Conservation (phyloP, 2,329 filamentous ascomycete genomes). For the Pseudogymnoascus sp. region DNA sequence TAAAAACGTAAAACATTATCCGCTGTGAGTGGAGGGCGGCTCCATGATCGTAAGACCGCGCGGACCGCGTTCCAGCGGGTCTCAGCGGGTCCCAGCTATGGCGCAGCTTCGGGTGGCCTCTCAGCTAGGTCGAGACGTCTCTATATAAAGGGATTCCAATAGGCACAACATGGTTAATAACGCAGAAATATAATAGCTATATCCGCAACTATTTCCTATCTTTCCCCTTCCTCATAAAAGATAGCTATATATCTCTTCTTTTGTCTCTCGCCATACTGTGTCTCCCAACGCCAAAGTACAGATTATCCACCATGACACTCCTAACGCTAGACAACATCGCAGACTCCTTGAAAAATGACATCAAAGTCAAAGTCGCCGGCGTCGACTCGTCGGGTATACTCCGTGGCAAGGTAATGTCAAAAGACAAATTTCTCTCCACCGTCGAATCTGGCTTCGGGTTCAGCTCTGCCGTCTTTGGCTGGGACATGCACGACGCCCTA, state of each 20-base stretch:
- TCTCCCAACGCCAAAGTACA: neutral
- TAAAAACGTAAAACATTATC: neutral
- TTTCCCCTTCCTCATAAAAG: neutral
- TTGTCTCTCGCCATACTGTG: neutral
- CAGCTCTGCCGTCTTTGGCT: conserved; percentile 89
- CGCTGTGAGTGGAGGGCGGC: neutral
- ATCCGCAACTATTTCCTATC: neutral
- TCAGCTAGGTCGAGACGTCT: neutral
- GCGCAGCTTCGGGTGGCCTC: neutral
- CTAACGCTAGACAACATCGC: conserved; percentile 22
- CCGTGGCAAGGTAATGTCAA: conserved; percentile 83
- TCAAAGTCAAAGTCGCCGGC: conserved; percentile 77
- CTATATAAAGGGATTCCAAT: neutral
- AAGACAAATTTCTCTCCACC: conserved; percentile 84
- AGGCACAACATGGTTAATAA: neutral
- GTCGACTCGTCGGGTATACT: conserved; percentile 80
- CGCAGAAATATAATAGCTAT: neutral
- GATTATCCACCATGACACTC: neutral
- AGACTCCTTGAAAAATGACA: conserved; percentile 59
- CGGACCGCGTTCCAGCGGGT: neutral
- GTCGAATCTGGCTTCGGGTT: conserved; percentile 77
- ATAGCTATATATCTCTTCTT: neutral
- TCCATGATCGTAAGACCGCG: neutral
- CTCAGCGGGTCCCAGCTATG: neutral
- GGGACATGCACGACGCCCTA: conserved; percentile 94